These are phyloP conservation scores for Stipa capillata DNA, from an alignment of 176 grass and related monocot genomes.

Conservation along the genomic window DNA sequence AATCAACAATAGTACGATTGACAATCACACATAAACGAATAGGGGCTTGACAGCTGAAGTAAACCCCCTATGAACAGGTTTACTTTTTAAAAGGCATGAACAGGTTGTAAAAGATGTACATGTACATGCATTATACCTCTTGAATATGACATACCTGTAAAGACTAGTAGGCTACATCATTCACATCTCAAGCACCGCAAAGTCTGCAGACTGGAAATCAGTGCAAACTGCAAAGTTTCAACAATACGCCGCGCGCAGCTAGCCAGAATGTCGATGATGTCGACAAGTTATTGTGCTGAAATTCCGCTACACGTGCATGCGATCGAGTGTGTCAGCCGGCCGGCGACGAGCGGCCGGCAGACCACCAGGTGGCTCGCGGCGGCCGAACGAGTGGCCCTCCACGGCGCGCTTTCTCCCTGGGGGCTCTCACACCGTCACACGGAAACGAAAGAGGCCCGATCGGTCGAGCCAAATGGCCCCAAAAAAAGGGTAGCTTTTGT, in stretches of 20 bases:
- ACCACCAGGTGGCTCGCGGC: constrained; percentile 12
- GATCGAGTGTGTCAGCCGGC: not conserved
- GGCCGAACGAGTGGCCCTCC: not conserved
- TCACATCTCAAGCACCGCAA: constrained; percentile 8
- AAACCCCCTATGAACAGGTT: no score
- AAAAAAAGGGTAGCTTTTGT: not conserved
- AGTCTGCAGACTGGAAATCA: no score
- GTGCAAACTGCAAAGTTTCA: no score
- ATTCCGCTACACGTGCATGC: not conserved
- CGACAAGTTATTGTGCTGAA: not conserved
- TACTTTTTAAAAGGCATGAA: no score
- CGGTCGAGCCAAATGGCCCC: no score
- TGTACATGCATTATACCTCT: no score
- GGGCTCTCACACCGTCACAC: not conserved
- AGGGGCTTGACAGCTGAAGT: not conserved
- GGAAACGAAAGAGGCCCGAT: no score
- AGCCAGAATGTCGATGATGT: not conserved
- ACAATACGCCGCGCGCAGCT: no score
- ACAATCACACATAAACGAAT: no score
- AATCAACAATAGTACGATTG: no score
- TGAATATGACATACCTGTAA: not conserved
- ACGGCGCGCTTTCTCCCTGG: not conserved
- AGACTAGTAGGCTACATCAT: not conserved
- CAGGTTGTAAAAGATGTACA: no score
- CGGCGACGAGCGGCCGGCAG: constrained; percentile 18